These are phyloP conservation scores for Stenogyne calaminthoides DNA, from an alignment of 305 asterid species.

Conservation along the genomic window DNA sequence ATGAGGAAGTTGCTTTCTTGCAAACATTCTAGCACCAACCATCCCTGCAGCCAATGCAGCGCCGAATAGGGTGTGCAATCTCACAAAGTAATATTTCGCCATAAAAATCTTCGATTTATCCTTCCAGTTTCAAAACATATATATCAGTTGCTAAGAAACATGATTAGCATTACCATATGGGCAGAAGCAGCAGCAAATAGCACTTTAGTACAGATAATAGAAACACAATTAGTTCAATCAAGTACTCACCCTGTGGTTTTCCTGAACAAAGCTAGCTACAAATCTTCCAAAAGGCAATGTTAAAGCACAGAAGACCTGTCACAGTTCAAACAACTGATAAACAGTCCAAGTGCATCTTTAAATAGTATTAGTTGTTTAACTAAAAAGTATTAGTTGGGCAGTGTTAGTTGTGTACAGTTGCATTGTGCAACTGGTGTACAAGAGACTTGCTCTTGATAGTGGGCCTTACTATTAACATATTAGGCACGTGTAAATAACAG, in stretches of 20 bases:
- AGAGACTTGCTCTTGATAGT: too few species aligned
- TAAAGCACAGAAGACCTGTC: constrained; percentile 66
- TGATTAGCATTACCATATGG: not conserved
- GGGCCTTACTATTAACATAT: not conserved
- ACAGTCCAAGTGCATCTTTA: not conserved
- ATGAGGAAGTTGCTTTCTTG: constrained; percentile 47
- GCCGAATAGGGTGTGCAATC: constrained; percentile 73
- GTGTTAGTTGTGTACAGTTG: too few species aligned
- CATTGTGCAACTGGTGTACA: too few species aligned
- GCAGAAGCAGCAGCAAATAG: not conserved
- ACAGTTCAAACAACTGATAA: constrained; percentile 11
- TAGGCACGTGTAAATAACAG: not conserved
- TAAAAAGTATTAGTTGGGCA: too few species aligned
- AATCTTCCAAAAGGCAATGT: constrained; percentile 72
- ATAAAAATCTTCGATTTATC: constrained; percentile 69
- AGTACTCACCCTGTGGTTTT: constrained; percentile 63
- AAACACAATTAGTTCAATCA: too few species aligned
- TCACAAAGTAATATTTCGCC: constrained; percentile 80
- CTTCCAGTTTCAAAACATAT: constrained; percentile 29
- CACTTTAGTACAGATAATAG: not conserved
- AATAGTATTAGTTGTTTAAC: too few species aligned
- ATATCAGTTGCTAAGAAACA: not conserved
- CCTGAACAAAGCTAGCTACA: constrained; percentile 55
- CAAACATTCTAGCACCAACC: constrained; percentile 62
- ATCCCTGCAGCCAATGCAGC: constrained; percentile 77